Base-by-base conservation (phyloP, 345 rosid species). In the Gynandropsis gynandra region DNA sequence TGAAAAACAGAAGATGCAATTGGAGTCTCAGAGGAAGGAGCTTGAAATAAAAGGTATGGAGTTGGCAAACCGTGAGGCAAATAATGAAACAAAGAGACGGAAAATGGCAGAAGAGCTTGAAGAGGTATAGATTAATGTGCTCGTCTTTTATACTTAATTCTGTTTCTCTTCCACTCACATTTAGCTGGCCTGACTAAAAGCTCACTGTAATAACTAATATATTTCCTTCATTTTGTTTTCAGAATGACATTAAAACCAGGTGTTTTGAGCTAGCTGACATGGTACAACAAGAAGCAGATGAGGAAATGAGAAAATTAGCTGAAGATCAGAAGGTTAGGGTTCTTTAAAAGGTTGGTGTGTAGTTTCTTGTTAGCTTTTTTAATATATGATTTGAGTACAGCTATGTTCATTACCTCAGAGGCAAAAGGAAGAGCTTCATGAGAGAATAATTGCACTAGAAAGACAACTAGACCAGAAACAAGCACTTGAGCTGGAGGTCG, bases 261-360 rank as follows among this genome's bases (percentile, higher is more conserved):
- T 77, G 83, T 1, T 75, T 93, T 54, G 74, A 83, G 52, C 69
- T 78, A 80, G 97, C 99, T 49, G 21, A 83, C 55, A 16, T 81
- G 66, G 97, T 83, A 74, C 90, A 93, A 69, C 79, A 81, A 51
- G 81, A 64, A 69, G 90, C 83, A 24, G 97, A 93, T 52, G 95
- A 72, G 40, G 71, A 74, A 44, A 95, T 92, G 20, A 51, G 76
- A 61, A 88, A 85, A 55, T 71, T 92, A 57, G 97, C 95, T 6
- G 90, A 85, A 62, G 80, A 74, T 62, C 99, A 92, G 43, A 70
- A 74, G 93, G 98, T 87, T 35, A 29, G 70, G 47, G 59, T 50
- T 56, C 39, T 34, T 36, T 0, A 16, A 16, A 17, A 10, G 38
- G 46, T 36, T 47, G 17, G 37, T 40, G 12, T 33, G 4, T 24